A percentile compares a stretch with the other conserved stretches of the same genome.
Conservation (phyloP, 2,329 filamentous ascomycete genomes). For the Aspergillus latus region DNA sequence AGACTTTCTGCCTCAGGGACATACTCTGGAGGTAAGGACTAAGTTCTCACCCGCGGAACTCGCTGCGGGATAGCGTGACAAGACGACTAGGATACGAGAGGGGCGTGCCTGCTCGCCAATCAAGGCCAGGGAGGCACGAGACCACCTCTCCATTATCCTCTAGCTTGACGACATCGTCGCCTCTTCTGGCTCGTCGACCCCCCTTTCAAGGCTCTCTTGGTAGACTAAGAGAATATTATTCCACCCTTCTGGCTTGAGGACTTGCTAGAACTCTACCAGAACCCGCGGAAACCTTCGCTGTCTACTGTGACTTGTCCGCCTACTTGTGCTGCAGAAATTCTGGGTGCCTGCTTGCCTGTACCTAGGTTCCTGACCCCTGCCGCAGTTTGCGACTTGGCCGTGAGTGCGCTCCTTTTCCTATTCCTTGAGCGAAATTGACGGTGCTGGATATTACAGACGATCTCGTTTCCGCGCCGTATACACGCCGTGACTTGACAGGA, state of each 20-base stretch:
- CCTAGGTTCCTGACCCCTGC: background rate
- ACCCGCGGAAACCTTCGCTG: conserved; percentile 8
- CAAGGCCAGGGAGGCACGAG: conserved; percentile 18
- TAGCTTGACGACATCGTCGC: conserved; percentile 13
- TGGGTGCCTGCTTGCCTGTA: conserved; percentile 2
- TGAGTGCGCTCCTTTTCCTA: background rate
- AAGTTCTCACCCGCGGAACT: conserved; percentile 9
- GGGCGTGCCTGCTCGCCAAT: conserved; percentile 18
- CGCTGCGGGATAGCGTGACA: background rate
- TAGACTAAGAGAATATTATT: conserved; percentile 8
- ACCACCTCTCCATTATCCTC: conserved; percentile 13
- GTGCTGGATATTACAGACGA: background rate
- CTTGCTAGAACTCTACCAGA: conserved; percentile 9
- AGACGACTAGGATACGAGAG: conserved; percentile 5
- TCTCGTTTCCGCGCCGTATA: background rate
- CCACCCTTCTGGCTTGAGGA: conserved; percentile 19
- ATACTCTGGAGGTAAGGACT: background rate
- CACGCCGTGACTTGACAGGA: background rate
- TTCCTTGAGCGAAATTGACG: background rate
- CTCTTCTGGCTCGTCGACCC: background rate
- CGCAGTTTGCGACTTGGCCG: background rate
- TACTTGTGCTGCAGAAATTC: background rate
- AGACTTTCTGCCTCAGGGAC: background rate
- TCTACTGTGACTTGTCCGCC: conserved; percentile 19
- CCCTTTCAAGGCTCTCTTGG: background rate